Percentiles rank a stretch among this genome's conserved stretches.
Conservation (phyloP, 1,284 basidiomycete genomes). For the Omphalotus olearius region DNA sequence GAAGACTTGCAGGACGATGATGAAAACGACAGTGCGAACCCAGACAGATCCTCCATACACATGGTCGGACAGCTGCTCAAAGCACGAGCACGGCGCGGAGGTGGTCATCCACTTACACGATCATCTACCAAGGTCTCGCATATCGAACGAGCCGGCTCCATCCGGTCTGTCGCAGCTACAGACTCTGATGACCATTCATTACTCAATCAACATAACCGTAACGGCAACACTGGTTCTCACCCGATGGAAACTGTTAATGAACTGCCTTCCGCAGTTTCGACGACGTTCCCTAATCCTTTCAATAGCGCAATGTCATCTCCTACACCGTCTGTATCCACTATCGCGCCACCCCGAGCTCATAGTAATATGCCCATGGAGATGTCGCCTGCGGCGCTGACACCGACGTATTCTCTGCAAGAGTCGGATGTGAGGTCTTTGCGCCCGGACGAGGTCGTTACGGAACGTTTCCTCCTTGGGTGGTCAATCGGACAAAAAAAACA, state of each 20-base stretch:
- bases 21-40: neutral
- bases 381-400: too few species aligned
- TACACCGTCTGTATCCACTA: too few species aligned
- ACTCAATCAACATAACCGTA: neutral
- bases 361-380: too few species aligned
- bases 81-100: neutral
- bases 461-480: too few species aligned
- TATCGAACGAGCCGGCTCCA: constrained; percentile 1
- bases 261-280: neutral
- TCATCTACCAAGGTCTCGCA: constrained; percentile 1
- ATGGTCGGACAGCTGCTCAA: neutral
- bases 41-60: neutral
- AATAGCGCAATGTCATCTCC: too few species aligned
- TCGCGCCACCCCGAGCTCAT: too few species aligned
- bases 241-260: neutral
- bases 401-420: too few species aligned
- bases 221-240: neutral
- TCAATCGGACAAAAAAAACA: too few species aligned
- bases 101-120: neutral
- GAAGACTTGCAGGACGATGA: neutral
- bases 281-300: neutral
- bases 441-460: too few species aligned
- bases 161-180: neutral
- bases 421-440: too few species aligned
- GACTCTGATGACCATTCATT: too few species aligned